Percentiles rank a stretch among this genome's conserved stretches.
Conservation (phyloP, 228 moss, liverwort and hornwort genomes). For the Sphagnum fallax region DNA sequence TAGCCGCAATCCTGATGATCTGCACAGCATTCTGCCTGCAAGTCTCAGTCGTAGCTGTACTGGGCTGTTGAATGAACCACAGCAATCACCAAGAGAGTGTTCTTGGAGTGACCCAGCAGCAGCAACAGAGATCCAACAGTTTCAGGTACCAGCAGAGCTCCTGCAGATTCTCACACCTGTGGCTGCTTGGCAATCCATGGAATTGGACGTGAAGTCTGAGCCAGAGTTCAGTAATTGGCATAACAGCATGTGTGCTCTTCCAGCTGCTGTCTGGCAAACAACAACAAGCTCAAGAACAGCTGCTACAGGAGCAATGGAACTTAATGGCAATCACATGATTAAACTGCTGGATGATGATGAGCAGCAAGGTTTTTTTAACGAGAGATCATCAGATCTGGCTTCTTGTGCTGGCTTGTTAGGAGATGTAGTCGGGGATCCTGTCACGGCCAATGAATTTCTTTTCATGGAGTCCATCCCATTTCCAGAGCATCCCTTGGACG, state of each 20-base stretch:
- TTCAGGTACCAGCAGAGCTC: constrained; percentile 13
- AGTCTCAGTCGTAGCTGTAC: constrained; percentile 5
- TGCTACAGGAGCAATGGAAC: no score
- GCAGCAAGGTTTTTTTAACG: no score
- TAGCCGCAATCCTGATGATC: constrained; percentile 30
- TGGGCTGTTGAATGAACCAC: background rate
- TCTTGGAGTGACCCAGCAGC: background rate
- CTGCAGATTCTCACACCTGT: constrained; percentile 22
- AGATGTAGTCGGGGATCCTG: constrained; percentile 19
- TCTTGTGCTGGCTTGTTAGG: no score
- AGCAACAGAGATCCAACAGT: constrained; percentile 6
- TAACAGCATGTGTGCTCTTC: no score
- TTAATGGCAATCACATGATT: no score
- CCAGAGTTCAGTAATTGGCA: no score
- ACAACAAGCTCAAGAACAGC: no score
- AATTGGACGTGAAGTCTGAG: no score
- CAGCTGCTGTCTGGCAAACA: no score
- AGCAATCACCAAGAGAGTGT: background rate
- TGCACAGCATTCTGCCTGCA: constrained; percentile 27
- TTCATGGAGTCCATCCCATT: constrained; percentile 5
- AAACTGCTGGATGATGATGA: no score
- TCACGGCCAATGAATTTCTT: constrained; percentile 13
- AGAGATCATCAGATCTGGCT: no score
- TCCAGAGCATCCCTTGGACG: constrained; percentile 1
- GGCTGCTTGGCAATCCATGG: no score